Evolutionary conservation across 108 stramenopile genomes (phyloP), one percentile per base, ranked within the genome.

Genomic region (Mediolabrus comicus): DNA sequence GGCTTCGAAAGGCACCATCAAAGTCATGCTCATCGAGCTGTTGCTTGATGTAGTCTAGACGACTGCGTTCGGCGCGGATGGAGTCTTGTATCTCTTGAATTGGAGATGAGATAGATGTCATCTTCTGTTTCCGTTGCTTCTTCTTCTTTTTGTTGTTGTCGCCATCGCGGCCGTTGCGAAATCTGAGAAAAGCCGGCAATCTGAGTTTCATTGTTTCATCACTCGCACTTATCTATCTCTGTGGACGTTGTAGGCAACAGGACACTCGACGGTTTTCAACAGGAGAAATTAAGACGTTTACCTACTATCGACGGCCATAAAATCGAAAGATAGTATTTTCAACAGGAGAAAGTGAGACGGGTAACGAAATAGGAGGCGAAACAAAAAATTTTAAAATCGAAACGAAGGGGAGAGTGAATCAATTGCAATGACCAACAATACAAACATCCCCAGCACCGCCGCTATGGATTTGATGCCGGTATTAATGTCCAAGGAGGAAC

Each of bases 401-500:
- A n/a, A n/a, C n/a, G n/a, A n/a, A n/a, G n/a, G n/a, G n/a, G n/a
- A n/a, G n/a, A n/a, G n/a, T n/a, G n/a, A n/a, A n/a, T n/a, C n/a
- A n/a, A n/a, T n/a, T n/a, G n/a, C n/a, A 19, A 43, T 43, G 41
- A 17, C 0, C n/a, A 17, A 43, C 0, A 16, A n/a, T 4, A 19
- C 3, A n/a, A 43, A 5, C 17, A 17, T 17, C 4, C 0, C 41
- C 3, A 17, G 1, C n/a, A 17, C 14, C 22, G 10, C 46, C 9
- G 19, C 16, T 19, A 39, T 72, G 33, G 72, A 62, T 39, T 35
- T 41, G 14, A 32, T 75, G n/a, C 81, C 84, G 10, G 35, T n/a
- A n/a, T n/a, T 65, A 34, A 82, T 84, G 84, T 59, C 71, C 19
- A 77, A 59, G 41, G 55, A 30, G 32, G 66, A 82, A 39, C 67